phyloP scores from a whole-genome alignment of 345 rosid species.

The Boechera stricta region DNA sequence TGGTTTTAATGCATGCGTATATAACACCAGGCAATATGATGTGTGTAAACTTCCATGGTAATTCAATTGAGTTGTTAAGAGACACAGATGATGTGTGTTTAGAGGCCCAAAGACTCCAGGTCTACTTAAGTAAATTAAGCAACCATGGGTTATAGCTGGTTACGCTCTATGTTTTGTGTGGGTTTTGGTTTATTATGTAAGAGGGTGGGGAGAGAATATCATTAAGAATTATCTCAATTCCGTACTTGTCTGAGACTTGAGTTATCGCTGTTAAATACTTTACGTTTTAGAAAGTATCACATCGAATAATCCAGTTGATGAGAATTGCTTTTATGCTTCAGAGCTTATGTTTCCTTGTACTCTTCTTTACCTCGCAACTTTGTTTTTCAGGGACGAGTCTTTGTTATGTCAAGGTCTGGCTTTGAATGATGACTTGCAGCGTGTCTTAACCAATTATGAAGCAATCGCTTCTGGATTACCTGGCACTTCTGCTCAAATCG shows the following conservation, averaged over 20 bases:
- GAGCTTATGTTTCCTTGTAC: constrained; percentile 22
- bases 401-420: constrained; percentile 90
- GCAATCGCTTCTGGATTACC: constrained; percentile 64
- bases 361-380: constrained; percentile 16
- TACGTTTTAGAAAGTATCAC: neutral
- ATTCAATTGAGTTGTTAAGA: neutral
- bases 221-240: constrained; percentile 12
- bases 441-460: constrained; percentile 87
- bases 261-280: constrained; percentile 14
- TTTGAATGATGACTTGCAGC: constrained; percentile 96
- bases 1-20: constrained; percentile 21
- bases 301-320: constrained; percentile 16
- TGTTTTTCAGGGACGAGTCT: constrained; percentile 83
- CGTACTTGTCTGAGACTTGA: neutral
- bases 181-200: constrained; percentile 8
- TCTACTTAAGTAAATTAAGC: constrained; percentile 14
- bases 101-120: constrained; percentile 4
- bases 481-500: constrained; percentile 56
- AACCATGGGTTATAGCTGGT: constrained; percentile 15
- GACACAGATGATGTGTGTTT: constrained; percentile 13
- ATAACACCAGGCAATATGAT: neutral
- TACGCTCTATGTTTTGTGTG: constrained; percentile 4
- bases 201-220: neutral
- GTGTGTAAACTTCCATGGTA: constrained; percentile 9
- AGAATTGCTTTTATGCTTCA: constrained; percentile 12